Evolutionary conservation across 192 early-diverging fungal genomes (phyloP).

Genomic region (Chytriomyces confervae): DNA sequence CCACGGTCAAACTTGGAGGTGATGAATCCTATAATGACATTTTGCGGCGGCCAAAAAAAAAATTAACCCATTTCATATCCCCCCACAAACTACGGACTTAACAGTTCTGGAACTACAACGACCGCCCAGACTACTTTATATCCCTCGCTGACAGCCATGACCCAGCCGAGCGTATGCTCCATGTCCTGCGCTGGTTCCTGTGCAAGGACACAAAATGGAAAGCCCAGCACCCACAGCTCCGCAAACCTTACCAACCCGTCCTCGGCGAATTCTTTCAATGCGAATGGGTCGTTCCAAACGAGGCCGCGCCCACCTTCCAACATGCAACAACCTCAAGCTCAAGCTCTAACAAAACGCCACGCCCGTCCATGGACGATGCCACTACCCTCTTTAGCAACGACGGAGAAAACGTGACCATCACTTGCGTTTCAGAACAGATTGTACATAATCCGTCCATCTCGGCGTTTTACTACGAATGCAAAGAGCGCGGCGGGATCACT

Average conservation of each 20-base stretch:
- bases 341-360: background rate
- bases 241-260: constrained; percentile 95
- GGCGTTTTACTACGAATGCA: constrained; percentile 68
- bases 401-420: constrained; percentile 63
- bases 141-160: constrained; percentile 68
- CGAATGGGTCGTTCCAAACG: constrained; percentile 56
- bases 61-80: background rate
- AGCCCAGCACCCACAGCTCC: constrained; percentile 71
- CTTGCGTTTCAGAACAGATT: constrained; percentile 89
- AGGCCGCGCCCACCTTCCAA: constrained; percentile 6
- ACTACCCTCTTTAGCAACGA: background rate
- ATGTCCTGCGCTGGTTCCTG: constrained; percentile 74
- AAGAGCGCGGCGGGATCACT: constrained; percentile 62
- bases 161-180: constrained; percentile 71
- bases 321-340: background rate
- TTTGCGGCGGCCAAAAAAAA: background rate
- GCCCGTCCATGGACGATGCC: background rate
- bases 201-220: constrained; percentile 70
- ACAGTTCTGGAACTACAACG: constrained; percentile 70
- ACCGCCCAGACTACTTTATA: constrained; percentile 74
- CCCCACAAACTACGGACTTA: too few relatives aligned
- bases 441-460: constrained; percentile 95
- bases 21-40: constrained; percentile 2
- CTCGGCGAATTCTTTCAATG: constrained; percentile 93
- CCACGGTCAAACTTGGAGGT: constrained; percentile 74